Base-by-base conservation (phyloP, 108 stramenopile species). In the Fragilaria crotonensis region DNA sequence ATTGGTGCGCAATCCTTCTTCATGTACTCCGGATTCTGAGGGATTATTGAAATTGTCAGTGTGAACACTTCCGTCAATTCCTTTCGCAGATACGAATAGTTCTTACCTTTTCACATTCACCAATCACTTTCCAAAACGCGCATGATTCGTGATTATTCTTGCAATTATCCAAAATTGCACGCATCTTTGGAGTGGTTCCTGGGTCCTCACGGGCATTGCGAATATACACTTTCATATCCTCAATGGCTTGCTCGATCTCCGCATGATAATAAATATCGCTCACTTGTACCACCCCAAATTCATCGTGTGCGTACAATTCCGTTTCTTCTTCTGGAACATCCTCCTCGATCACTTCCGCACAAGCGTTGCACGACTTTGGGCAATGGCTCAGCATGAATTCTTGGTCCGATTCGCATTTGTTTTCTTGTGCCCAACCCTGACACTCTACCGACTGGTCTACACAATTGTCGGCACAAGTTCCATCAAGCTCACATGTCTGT, bases 1-100 rank as follows among this genome's bases (percentile, higher is more conserved):
- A 78, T 83, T 2, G 89, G 89, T 48, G 79, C 86, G 61, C 93
- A 94, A 30, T 79, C 56, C 18, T 44, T 30, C 2, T 32, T 33
- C 78, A 79, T 79, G 41, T 62, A 79, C 30, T 65, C 52, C 31
- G 47, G 57, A 73, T 76, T 61, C 11, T 45, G n/a, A 29, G 0
- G 65, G 49, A 52, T 14, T 33, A 26, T 5, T 25, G 11, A 7
- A 55, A 52, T 61, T 62, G 62, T 28, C 51, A 11, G 36, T 11
- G 36, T 11, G 14, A 41, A 14, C 36, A 41, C 7, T 41, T 11
- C 36, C 36, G 36, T 41, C 14, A 41, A 14, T 7, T 14, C 7
- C 36, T 14, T 14, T 14, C 14, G 7, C 36, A 41, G 11, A 14
- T 41, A 41, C 7, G 7, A 41, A 55, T 63, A 33, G 59, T 62